Base-by-base conservation (phyloP, 306 rosid species). In the Arachis stenosperma region DNA sequence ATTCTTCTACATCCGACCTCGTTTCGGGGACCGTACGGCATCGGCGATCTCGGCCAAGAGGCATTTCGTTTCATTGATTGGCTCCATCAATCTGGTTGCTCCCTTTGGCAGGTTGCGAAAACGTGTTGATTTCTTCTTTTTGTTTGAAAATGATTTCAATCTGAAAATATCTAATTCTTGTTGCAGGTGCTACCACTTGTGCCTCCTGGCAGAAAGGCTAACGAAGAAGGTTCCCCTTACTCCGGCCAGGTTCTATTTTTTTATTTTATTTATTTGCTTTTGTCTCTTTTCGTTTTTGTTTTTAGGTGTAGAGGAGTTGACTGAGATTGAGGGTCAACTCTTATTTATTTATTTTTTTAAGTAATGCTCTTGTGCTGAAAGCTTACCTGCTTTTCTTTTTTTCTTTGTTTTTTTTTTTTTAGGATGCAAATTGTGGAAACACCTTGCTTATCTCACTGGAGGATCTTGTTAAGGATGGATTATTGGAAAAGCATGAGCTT, bases 401-500 rank as follows among this genome's bases (percentile, higher is more conserved):
- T 22, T 1, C 1, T 22, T 17, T n/a, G n/a, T n/a, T n/a, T 22
- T 22, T 22, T 22, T 29, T 76, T 81, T 73, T 64, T 22, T 79
- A 94, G 98, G 98, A 94, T 76, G 98, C 97, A 40, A 91, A 88
- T 83, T 91, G 98, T 85, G 98, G 98, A 6, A 94, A 94, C 84
- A 91, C 96, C 3, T 90, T 94, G 71, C 80, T 94, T 86, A 89
- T 94, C 82, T 94, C 97, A 69, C 95, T 94, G 15, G 86, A 88
- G 59, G 92, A 87, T 73, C 98, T 94, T 75, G 96, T 89, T 27
- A 84, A 91, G 67, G 97, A 94, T 78, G 95, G 95, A n/a, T 87
- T 94, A 84, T 77, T 94, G 83, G 70, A 74, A n/a, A 76, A 82
- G 79, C 90, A 88, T 3, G 98, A 94, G 74, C 90, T 91, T 81